Base-by-base conservation (phyloP, 768 basidiomycete genomes). In the Tricholoma flavovirens region DNA sequence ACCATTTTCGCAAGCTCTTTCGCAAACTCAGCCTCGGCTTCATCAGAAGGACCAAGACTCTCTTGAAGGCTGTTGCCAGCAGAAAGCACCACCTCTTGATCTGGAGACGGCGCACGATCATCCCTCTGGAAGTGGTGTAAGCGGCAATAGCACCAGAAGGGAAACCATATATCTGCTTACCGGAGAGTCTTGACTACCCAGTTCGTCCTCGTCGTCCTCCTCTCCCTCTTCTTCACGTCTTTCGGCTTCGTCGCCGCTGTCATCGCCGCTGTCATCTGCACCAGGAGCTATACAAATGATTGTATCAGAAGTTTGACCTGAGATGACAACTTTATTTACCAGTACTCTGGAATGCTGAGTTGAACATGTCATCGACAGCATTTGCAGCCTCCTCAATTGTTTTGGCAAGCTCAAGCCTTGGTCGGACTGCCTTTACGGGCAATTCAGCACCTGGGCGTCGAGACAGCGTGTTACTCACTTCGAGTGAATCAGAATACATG, bases 1-100 rank as follows among this genome's bases (percentile, higher is more conserved):
- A 98, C 85, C 75, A 99, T 85, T 73, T 90, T 98, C 2, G 96
- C 93, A 17, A 99, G 81, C 68, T 98, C 97, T 68, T 93, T 93
- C 8, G 88, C 90, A 65, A 99, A 99, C 32, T 95, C 96, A 2
- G 86, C 89, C 48, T 96, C 90, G 17, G 89, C 93, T 65, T 95
- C 93, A 60, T 92, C 87, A 8, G 88, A 84, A 1, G 91, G 89
- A 6, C 92, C 93, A 38, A 91, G 75, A 55, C 78, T 76, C 64
- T 94, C 92, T 61, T 87, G 83, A 11, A 73, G 66, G 55, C 71
- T 77, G 57, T 75, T 78, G 59, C 73, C 75, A 26, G 78, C 71
- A 26, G 85, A 83, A 32, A 87, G 80, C 42, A 93, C 77, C 10
- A 93, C 79, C 10, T 88, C 81, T 49, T 84, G 73, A n/a, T 95